These are phyloP conservation scores for Boletus huronensis DNA, from an alignment of 768 basidiomycete species.

Conservation along the genomic window DNA sequence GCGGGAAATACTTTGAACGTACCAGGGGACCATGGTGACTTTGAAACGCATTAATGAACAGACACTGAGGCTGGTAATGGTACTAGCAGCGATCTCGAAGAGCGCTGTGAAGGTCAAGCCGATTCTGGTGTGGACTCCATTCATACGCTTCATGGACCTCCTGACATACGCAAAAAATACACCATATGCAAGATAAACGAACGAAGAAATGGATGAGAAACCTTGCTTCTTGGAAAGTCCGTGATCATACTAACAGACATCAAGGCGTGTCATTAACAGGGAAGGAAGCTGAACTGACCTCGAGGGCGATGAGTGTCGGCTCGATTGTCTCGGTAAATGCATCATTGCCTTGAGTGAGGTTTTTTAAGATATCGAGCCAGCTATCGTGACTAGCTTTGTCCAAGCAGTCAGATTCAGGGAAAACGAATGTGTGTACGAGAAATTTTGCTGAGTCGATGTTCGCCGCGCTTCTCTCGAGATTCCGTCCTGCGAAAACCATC, in stretches of 20 bases:
- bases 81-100: slow-evolving; percentile 88
- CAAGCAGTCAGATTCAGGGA: slow-evolving; percentile 70
- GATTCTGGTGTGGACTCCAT: slow-evolving; percentile 83
- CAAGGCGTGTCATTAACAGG: slow-evolving; percentile 4
- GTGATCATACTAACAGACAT: slow-evolving; percentile 47
- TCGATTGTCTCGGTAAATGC: slow-evolving; percentile 40
- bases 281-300: slow-evolving; percentile 33
- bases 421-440: slow-evolving; percentile 80
- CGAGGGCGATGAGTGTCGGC: slow-evolving; percentile 43
- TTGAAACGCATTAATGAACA: slow-evolving; percentile 87
- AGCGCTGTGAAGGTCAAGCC: slow-evolving; percentile 92
- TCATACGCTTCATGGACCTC: slow-evolving; percentile 72
- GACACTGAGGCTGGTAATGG: slow-evolving; percentile 90
- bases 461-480: slow-evolving; percentile 46
- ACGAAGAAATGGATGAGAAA: slow-evolving; percentile 62
- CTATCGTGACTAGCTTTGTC: slow-evolving; percentile 55
- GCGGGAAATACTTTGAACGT: slow-evolving; percentile 23
- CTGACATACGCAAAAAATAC: slow-evolving; percentile 73
- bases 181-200: slow-evolving; percentile 73
- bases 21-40: slow-evolving; percentile 89
- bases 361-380: slow-evolving; percentile 58
- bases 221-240: slow-evolving; percentile 43
- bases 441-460: slow-evolving; percentile 63
- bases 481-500: slow-evolving; percentile 75
- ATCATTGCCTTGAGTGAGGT: slow-evolving; percentile 36